Evolutionary conservation across 1,284 basidiomycete species (phyloP).

Genomic region (Ganoderma sp.): DNA sequence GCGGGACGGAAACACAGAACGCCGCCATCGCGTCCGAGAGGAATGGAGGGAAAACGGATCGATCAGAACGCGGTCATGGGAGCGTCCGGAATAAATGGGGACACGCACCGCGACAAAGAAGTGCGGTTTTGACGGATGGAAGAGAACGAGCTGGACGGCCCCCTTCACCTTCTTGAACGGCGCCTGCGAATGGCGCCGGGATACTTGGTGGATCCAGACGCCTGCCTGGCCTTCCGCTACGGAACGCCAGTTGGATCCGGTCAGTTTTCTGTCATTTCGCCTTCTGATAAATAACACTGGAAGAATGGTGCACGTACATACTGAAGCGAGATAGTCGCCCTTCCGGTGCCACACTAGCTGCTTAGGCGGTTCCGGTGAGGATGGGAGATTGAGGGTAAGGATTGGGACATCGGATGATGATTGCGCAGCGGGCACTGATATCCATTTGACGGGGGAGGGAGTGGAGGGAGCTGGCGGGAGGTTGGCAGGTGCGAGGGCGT

Average conservation of each 20-base stretch:
- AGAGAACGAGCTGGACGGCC: slow-evolving; percentile 87
- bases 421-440: slow-evolving; percentile 50
- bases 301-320: slow-evolving; percentile 61
- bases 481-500: slow-evolving; percentile 66
- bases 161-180: slow-evolving; percentile 97
- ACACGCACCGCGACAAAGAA: slow-evolving; percentile 93
- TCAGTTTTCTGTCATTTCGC: neutral
- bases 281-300: slow-evolving; percentile 28
- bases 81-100: neutral
- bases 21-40: slow-evolving; percentile 7
- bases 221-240: slow-evolving; percentile 67
- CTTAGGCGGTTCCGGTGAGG: slow-evolving; percentile 78
- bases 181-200: slow-evolving; percentile 93
- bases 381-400: slow-evolving; percentile 64
- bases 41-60: slow-evolving; percentile 1
- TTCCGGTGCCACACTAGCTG: slow-evolving; percentile 93
- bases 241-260: slow-evolving; percentile 10
- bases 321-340: slow-evolving; percentile 96
- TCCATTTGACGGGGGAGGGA: slow-evolving; percentile 77
- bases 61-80: slow-evolving; percentile 9
- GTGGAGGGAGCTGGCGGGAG: slow-evolving; percentile 63
- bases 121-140: slow-evolving; percentile 94
- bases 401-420: slow-evolving; percentile 59
- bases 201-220: slow-evolving; percentile 95
- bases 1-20: slow-evolving; percentile 1